Conservation (phyloP, 2,329 filamentous ascomycete species). For the Ophiosphaerella herpotricha region DNA sequence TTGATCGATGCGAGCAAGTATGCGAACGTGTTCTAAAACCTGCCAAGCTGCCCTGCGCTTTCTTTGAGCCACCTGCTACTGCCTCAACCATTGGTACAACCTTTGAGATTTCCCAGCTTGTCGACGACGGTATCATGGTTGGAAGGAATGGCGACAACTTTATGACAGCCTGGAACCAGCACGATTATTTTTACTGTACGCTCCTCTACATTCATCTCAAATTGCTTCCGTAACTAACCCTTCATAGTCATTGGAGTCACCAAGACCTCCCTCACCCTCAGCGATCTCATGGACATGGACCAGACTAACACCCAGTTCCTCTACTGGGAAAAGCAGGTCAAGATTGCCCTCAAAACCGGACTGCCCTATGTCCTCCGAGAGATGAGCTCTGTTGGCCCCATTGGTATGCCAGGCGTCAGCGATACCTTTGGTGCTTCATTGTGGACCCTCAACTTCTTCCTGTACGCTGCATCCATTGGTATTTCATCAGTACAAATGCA, state of each 20-base stretch:
- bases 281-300: constrained; percentile 52
- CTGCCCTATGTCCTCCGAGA: constrained; percentile 57
- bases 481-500: constrained; percentile 57
- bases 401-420: constrained; percentile 53
- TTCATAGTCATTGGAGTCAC: constrained; percentile 52
- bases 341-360: constrained; percentile 48
- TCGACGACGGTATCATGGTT: constrained; percentile 46
- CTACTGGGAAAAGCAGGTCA: constrained; percentile 53
- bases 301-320: constrained; percentile 55
- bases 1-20: constrained; percentile 50
- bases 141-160: constrained; percentile 44
- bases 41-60: constrained; percentile 45
- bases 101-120: constrained; percentile 53
- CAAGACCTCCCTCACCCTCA: constrained; percentile 49
- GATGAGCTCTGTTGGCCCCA: constrained; percentile 57
- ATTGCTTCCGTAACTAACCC: constrained; percentile 15
- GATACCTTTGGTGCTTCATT: constrained; percentile 57
- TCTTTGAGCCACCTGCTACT: constrained; percentile 57
- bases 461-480: constrained; percentile 55
- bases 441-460: constrained; percentile 59
- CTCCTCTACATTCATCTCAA: background rate
- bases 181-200: constrained; percentile 58
- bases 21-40: constrained; percentile 53
- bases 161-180: constrained; percentile 56
- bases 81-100: constrained; percentile 58